Percentiles rank a stretch among this genome's conserved stretches.
Conservation (phyloP, 2,329 filamentous ascomycete genomes). For the Ilyonectria mors-panacis region DNA sequence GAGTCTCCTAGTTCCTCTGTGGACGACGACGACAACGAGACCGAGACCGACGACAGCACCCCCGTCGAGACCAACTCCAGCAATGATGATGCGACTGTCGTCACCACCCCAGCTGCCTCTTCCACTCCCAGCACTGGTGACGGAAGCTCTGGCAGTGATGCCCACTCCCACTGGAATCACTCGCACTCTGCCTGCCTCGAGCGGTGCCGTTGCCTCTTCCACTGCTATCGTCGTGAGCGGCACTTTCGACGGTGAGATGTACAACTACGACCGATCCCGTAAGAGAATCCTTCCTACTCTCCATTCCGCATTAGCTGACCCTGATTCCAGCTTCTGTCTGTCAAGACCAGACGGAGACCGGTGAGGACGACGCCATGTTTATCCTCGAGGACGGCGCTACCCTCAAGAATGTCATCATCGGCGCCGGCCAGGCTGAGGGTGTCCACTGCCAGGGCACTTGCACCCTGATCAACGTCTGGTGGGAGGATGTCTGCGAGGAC, state of each 20-base stretch:
- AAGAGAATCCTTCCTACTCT: conserved; percentile 9
- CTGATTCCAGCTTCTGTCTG: conserved; percentile 35
- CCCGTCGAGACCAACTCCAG: conserved; percentile 5
- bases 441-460: conserved; percentile 66
- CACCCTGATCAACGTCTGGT: conserved; percentile 57
- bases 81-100: conserved; percentile 5
- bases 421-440: conserved; percentile 63
- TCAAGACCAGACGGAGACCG: conserved; percentile 47
- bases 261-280: conserved; percentile 43
- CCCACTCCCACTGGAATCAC: conserved; percentile 33
- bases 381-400: conserved; percentile 65
- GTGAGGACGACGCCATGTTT: conserved; percentile 61
- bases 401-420: conserved; percentile 69
- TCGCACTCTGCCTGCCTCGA: conserved; percentile 41
- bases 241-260: conserved; percentile 41
- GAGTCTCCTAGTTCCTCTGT: conserved; percentile 13
- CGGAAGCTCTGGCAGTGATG: conserved; percentile 19
- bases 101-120: conserved; percentile 4
- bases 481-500: conserved; percentile 58
- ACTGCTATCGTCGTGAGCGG: conserved; percentile 41
- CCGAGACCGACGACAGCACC: not conserved
- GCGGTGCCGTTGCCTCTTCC: conserved; percentile 32
- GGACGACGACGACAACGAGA: not conserved
- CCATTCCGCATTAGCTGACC: not conserved
- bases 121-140: conserved; percentile 6